Percentiles rank a stretch among this genome's conserved stretches.
Evolutionary conservation across 345 rosid species (phyloP).

Genomic region (Pelargonium nanum): DNA sequence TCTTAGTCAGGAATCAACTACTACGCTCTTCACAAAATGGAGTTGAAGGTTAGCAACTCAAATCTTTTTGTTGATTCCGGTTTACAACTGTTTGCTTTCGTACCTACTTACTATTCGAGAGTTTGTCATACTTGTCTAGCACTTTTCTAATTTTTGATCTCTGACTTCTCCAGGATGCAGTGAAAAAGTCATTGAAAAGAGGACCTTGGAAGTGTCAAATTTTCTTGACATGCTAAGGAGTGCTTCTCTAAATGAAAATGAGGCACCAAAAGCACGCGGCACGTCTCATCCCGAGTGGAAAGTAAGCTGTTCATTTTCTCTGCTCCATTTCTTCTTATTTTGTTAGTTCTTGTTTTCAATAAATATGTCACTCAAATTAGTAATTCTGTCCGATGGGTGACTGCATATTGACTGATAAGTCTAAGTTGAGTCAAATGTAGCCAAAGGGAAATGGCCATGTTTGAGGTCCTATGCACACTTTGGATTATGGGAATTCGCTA

Average conservation of each 20-base stretch:
- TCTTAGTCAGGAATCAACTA: slow-evolving; percentile 51
- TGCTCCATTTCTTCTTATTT: not conserved
- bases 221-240: slow-evolving; percentile 86
- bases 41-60: slow-evolving; percentile 30
- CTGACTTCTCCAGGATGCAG: slow-evolving; percentile 33
- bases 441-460: not conserved
- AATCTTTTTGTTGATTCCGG: not conserved
- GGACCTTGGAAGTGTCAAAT: slow-evolving; percentile 45
- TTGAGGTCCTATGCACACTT: not conserved
- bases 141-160: slow-evolving; percentile 5
- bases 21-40: slow-evolving; percentile 27
- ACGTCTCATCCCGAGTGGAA: slow-evolving; percentile 62
- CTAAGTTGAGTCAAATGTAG: not conserved
- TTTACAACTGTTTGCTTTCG: too few species aligned
- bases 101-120: too few species aligned
- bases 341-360: too few species aligned
- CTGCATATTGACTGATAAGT: too few species aligned
- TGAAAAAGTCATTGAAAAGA: slow-evolving; percentile 42
- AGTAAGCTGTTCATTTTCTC: slow-evolving; percentile 23
- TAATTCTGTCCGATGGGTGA: too few species aligned
- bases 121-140: not conserved
- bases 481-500: too few species aligned
- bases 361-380: too few species aligned
- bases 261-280: slow-evolving; percentile 28
- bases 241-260: slow-evolving; percentile 36